phyloP scores from a whole-genome alignment of 306 rosid species.

The Comarum palustre region DNA sequence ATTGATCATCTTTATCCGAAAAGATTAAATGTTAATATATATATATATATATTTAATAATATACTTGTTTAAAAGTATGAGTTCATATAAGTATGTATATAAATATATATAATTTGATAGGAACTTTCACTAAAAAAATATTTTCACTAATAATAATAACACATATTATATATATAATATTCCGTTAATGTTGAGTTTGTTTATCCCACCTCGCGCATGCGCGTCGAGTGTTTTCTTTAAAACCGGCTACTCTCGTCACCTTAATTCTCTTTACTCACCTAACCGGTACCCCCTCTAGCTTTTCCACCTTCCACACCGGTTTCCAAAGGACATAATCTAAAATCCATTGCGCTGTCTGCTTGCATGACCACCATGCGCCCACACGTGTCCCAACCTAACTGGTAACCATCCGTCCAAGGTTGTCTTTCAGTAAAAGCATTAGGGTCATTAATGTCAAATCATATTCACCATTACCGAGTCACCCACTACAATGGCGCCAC shows the following conservation, averaged over 20 bases:
- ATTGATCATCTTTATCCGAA: too few species aligned
- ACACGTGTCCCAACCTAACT: slow-evolving; percentile 5
- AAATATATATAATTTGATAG: too few species aligned
- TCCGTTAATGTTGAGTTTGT: too few species aligned
- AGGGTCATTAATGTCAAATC: background rate
- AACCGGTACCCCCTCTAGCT: slow-evolving; percentile 20
- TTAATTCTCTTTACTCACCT: slow-evolving; percentile 19
- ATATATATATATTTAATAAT: too few species aligned
- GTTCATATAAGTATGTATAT: too few species aligned
- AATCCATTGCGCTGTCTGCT: background rate
- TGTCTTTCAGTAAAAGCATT: background rate
- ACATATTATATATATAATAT: too few species aligned
- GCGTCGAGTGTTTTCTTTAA: background rate
- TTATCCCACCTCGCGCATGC: slow-evolving; percentile 16
- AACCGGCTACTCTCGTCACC: slow-evolving; percentile 37
- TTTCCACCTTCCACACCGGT: slow-evolving; percentile 35
- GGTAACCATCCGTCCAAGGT: background rate
- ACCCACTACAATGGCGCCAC: background rate
- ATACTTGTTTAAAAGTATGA: too few species aligned
- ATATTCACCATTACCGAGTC: too few species aligned
- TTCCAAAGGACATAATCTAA: background rate
- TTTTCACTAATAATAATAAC: too few species aligned
- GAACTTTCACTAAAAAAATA: too few species aligned
- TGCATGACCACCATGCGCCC: background rate
- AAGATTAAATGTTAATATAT: too few species aligned